Percentiles rank a stretch among this genome's conserved stretches.
Evolutionary conservation across 2,329 filamentous ascomycete genomes (phyloP).

Genomic region (Hypoxylon sp.): DNA sequence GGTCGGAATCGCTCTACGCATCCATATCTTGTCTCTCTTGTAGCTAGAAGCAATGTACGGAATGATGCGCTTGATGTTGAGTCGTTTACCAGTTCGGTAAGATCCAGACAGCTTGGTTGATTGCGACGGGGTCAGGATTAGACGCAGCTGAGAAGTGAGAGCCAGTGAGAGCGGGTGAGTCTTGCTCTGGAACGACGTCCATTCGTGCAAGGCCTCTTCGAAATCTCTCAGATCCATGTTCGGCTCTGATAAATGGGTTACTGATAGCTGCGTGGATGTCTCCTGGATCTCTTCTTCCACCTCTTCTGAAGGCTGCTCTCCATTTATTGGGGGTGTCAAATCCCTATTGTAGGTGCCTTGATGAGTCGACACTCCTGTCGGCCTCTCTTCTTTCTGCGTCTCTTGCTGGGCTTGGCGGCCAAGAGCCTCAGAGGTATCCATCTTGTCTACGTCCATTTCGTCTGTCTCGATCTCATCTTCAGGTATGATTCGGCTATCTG

Average conservation of each 20-base stretch:
- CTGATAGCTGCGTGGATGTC: conserved; percentile 73
- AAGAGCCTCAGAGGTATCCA: conserved; percentile 57
- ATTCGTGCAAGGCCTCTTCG: conserved; percentile 75
- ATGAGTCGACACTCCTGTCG: conserved; percentile 70
- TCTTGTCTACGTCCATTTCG: conserved; percentile 62
- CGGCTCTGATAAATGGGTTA: conserved; percentile 74
- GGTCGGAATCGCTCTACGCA: conserved; percentile 89
- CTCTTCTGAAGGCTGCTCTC: conserved; percentile 57
- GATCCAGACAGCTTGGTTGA: conserved; percentile 97
- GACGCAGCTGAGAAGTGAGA: conserved; percentile 91
- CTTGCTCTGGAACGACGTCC: conserved; percentile 84
- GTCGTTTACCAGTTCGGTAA: conserved; percentile 95
- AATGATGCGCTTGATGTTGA: conserved; percentile 99
- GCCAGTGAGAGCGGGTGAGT: conserved; percentile 90
- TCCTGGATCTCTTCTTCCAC: conserved; percentile 63
- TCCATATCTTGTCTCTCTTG: conserved; percentile 99
- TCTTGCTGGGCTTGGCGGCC: conserved; percentile 57
- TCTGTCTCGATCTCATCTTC: conserved; percentile 62
- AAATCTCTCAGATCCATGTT: conserved; percentile 61
- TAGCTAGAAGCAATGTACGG: conserved; percentile 98
- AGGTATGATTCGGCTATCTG: conserved; percentile 62
- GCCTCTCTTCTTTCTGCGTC: conserved; percentile 66
- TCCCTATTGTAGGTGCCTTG: conserved; percentile 70
- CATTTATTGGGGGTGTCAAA: conserved; percentile 54
- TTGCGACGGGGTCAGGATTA: conserved; percentile 94